Conservation (phyloP, 2,329 filamentous ascomycete genomes). For the Zymoseptoria ardabiliae region DNA sequence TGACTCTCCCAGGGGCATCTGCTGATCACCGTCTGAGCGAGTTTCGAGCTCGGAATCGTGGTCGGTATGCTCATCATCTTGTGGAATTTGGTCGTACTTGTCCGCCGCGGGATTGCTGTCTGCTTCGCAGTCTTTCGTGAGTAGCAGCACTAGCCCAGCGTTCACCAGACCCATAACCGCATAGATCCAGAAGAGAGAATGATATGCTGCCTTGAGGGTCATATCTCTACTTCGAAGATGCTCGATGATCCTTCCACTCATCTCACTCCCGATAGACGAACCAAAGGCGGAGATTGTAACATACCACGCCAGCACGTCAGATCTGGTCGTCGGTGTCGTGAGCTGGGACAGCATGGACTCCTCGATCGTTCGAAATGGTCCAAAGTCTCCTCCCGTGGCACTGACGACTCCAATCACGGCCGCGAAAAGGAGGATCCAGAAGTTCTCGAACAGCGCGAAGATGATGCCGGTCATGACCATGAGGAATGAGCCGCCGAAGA, state of each 20-base stretch:
- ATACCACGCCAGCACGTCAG: slow-evolving; percentile 63
- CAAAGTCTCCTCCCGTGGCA: slow-evolving; percentile 53
- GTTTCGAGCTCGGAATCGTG: slow-evolving; percentile 15
- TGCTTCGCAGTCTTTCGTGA: slow-evolving; percentile 48
- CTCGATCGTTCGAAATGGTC: slow-evolving; percentile 60
- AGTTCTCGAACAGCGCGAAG: slow-evolving; percentile 28
- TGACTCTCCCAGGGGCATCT: not conserved
- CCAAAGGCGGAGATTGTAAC: slow-evolving; percentile 51
- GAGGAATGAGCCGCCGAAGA: slow-evolving; percentile 25
- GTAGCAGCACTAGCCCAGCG: slow-evolving; percentile 38
- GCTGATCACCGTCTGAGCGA: not conserved
- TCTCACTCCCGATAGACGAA: slow-evolving; percentile 47
- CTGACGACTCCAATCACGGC: slow-evolving; percentile 29
- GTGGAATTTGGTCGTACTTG: slow-evolving; percentile 23
- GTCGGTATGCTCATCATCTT: slow-evolving; percentile 21
- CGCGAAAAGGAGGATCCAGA: slow-evolving; percentile 28
- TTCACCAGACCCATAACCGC: slow-evolving; percentile 49
- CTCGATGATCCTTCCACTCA: slow-evolving; percentile 47
- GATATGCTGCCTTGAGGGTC: slow-evolving; percentile 45
- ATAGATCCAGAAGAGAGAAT: slow-evolving; percentile 53
- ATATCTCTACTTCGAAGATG: slow-evolving; percentile 38
- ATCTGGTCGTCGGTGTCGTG: slow-evolving; percentile 46
- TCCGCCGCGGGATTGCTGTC: slow-evolving; percentile 20
- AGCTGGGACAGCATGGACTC: slow-evolving; percentile 56
- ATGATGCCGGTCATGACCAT: slow-evolving; percentile 27